Percentiles rank a stretch among this genome's conserved stretches.
phyloP scores from a whole-genome alignment of 805 yeast genomes.

The Citeromyces nyonsensis region DNA sequence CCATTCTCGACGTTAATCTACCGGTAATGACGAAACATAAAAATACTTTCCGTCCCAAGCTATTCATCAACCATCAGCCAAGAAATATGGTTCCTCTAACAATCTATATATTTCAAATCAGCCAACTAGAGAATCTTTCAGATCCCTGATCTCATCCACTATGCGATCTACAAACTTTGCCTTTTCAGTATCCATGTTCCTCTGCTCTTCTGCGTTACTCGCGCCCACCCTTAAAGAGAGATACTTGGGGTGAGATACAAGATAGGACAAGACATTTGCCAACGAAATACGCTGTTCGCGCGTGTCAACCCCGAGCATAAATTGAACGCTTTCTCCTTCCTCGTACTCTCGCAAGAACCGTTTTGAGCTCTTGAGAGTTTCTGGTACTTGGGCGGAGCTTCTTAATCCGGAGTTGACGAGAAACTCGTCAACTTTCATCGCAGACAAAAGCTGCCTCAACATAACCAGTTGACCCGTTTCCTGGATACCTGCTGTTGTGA shows the following conservation, averaged over 20 bases:
- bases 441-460: slow-evolving; percentile 39
- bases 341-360: background rate
- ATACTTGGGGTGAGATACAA: slow-evolving; percentile 79
- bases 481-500: slow-evolving; percentile 31
- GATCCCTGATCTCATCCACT: slow-evolving; percentile 32
- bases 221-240: slow-evolving; percentile 54
- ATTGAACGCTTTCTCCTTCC: slow-evolving; percentile 4
- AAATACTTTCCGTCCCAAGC: too few relatives aligned
- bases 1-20: too few relatives aligned
- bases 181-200: slow-evolving; percentile 26
- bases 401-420: slow-evolving; percentile 8
- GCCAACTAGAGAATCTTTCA: slow-evolving; percentile 23
- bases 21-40: too few relatives aligned
- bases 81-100: too few relatives aligned
- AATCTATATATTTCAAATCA: too few relatives aligned
- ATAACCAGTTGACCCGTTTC: slow-evolving; percentile 60
- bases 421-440: slow-evolving; percentile 36
- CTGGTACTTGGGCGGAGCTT: background rate
- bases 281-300: slow-evolving; percentile 44
- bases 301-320: slow-evolving; percentile 48
- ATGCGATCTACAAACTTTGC: slow-evolving; percentile 26
- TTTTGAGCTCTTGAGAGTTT: background rate
- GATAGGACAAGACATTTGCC: slow-evolving; percentile 45
- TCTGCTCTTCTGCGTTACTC: slow-evolving; percentile 49
- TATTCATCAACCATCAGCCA: too few relatives aligned